These are phyloP conservation scores for Phytopythium litorale DNA, from an alignment of 352 stramenopile genomes.

Conservation along the genomic window DNA sequence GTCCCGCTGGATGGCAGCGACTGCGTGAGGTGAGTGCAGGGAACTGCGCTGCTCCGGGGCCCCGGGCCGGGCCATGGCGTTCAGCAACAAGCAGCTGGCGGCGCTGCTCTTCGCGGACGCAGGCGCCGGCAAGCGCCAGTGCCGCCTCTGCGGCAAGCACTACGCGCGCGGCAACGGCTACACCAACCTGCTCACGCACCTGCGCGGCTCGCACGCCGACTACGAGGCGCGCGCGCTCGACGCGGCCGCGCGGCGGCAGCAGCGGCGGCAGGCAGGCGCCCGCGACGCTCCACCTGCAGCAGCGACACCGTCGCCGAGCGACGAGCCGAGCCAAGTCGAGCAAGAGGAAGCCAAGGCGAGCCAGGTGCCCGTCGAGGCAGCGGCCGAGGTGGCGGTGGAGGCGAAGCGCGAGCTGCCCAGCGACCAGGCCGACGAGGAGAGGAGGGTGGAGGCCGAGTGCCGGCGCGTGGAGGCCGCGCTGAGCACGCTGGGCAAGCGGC, in stretches of 20 bases:
- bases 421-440: background rate
- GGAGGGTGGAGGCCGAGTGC: background rate
- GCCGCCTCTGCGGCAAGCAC: constrained; percentile 12
- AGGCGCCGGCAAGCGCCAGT: constrained; percentile 7
- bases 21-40: background rate
- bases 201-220: constrained; percentile 8
- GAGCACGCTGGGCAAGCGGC: constrained; percentile 5
- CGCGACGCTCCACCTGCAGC: background rate
- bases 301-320: background rate
- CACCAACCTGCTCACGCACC: constrained; percentile 14
- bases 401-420: background rate
- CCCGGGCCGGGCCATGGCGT: constrained; percentile 4
- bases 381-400: background rate
- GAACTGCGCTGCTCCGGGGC: no score
- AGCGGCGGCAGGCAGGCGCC: background rate
- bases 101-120: constrained; percentile 14
- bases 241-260: background rate
- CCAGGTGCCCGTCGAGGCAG: background rate
- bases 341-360: background rate
- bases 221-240: constrained; percentile 8
- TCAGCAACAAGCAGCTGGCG: constrained; percentile 12
- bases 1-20: background rate
- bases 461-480: background rate
- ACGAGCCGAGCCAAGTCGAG: background rate
- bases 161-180: constrained; percentile 18